These are phyloP conservation scores for Moesziomyces parantarcticus DNA, from an alignment of 1,284 basidiomycete genomes.

Conservation along the genomic window DNA sequence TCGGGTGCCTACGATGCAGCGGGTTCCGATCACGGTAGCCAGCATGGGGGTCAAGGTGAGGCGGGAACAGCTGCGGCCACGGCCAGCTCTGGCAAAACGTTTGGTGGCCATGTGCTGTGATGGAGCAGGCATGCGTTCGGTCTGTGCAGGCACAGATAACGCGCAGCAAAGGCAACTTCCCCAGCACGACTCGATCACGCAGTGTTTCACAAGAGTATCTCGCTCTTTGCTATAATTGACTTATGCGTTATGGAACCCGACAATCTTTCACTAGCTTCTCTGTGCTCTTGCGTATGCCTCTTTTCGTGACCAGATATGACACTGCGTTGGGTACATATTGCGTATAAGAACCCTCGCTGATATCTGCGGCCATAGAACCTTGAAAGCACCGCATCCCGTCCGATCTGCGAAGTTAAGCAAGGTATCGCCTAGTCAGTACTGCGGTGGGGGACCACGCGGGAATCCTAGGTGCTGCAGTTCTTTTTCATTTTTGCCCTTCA, in stretches of 20 bases:
- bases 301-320: too few relatives aligned
- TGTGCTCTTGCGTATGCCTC: too few relatives aligned
- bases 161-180: too few relatives aligned
- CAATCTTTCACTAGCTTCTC: too few relatives aligned
- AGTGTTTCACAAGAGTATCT: too few relatives aligned
- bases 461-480: constrained; percentile 73
- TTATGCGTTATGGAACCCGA: too few relatives aligned
- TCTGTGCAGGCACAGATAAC: too few relatives aligned
- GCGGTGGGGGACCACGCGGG: constrained; percentile 84
- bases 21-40: constrained; percentile 12
- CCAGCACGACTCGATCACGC: too few relatives aligned
- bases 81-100: constrained; percentile 13
- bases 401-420: constrained; percentile 82
- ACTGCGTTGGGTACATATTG: too few relatives aligned
- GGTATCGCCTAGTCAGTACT: constrained; percentile 84
- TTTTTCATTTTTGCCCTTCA: not conserved
- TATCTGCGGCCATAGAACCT: constrained; percentile 82
- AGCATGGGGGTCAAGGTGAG: constrained; percentile 1
- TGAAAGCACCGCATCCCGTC: constrained; percentile 84
- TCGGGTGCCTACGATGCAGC: constrained; percentile 1
- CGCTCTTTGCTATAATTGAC: too few relatives aligned
- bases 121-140: not conserved
- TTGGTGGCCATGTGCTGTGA: constrained; percentile 44
- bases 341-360: too few relatives aligned
- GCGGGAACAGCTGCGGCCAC: not conserved